These are phyloP conservation scores for Colletotrichum noveboracense DNA, from an alignment of 2,329 filamentous ascomycete species.

Conservation along the genomic window DNA sequence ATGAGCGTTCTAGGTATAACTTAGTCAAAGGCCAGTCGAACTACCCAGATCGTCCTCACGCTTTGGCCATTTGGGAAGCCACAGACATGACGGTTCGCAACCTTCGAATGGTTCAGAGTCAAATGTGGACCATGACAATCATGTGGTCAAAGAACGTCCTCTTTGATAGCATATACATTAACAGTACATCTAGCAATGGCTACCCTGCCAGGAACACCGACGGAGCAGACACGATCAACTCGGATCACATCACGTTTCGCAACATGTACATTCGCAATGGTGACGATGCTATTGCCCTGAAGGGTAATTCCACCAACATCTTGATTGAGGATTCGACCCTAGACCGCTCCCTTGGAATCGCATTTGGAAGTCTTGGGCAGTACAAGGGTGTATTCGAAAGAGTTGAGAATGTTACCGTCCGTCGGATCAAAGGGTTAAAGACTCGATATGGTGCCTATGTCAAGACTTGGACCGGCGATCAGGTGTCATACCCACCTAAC, in stretches of 20 bases:
- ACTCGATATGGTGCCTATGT: not conserved
- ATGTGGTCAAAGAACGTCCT: not conserved
- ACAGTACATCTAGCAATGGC: not conserved
- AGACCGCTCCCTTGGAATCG: not conserved
- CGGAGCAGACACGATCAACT: not conserved
- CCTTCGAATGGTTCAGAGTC: not conserved
- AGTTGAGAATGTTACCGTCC: not conserved
- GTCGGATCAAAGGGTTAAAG: not conserved
- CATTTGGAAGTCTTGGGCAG: not conserved
- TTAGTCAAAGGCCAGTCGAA: not conserved
- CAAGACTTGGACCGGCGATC: not conserved
- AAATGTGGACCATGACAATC: not conserved
- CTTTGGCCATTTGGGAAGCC: not conserved
- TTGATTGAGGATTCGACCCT: not conserved
- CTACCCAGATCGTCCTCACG: not conserved
- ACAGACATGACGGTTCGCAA: not conserved
- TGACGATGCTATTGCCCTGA: not conserved
- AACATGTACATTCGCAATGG: not conserved
- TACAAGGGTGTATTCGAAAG: not conserved
- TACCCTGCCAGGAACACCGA: not conserved
- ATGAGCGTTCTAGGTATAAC: not conserved
- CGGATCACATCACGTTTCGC: not conserved
- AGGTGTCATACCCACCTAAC: not conserved
- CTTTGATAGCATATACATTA: not conserved
- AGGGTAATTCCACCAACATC: not conserved